Evolutionary conservation across 2,329 filamentous ascomycete genomes (phyloP).

Genomic region (Xylaria hypoxylon): DNA sequence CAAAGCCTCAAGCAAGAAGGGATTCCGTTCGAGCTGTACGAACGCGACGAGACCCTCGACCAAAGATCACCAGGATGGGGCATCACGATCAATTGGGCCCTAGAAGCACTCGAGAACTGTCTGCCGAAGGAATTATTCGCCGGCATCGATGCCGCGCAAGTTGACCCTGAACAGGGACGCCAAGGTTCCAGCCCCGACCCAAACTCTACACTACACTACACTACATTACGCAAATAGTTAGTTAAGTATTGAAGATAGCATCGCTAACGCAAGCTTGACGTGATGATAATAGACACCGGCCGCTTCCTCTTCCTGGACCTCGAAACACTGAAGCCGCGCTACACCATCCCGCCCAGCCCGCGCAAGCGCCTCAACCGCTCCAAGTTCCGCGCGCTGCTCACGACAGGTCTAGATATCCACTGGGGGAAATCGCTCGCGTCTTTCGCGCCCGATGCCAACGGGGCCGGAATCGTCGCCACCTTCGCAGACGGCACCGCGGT

Average conservation of each 20-base stretch:
- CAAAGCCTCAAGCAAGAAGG: conserved; percentile 26
- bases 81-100: conserved; percentile 29
- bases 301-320: conserved; percentile 31
- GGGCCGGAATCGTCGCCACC: not conserved
- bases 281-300: conserved; percentile 25
- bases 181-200: conserved; percentile 23
- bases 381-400: conserved; percentile 21
- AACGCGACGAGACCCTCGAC: conserved; percentile 22
- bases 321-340: conserved; percentile 14
- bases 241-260: too few species aligned
- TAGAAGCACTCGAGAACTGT: conserved; percentile 19
- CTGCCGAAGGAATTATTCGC: conserved; percentile 5
- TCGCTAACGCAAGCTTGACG: not conserved
- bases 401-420: conserved; percentile 19
- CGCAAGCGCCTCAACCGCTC: conserved; percentile 25
- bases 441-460: not conserved
- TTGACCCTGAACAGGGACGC: conserved; percentile 27
- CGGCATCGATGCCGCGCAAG: conserved; percentile 17
- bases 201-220: not conserved
- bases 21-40: conserved; percentile 28
- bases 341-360: conserved; percentile 24
- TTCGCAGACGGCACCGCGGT: conserved; percentile 26
- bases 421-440: conserved; percentile 29
- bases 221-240: too few species aligned
- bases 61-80: conserved; percentile 21